A percentile compares a stretch with the other conserved stretches of the same genome.
These are phyloP conservation scores for Pyrenophora seminiperda DNA, from an alignment of 2,329 filamentous ascomycete species.

Conservation along the genomic window DNA sequence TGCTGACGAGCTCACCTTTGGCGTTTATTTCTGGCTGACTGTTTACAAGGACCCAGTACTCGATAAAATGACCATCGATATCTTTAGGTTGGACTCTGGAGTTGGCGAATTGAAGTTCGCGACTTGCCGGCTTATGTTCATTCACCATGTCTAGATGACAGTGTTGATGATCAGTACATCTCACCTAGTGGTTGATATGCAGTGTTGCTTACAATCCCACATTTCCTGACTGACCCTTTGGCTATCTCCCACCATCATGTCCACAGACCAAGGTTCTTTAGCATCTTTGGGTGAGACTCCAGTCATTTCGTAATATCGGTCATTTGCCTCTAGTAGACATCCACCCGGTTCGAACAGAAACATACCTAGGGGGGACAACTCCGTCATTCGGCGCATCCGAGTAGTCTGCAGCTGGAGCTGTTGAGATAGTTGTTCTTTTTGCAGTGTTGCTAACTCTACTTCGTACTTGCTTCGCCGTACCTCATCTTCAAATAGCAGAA, in stretches of 20 bases:
- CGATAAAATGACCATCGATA: constrained; percentile 48
- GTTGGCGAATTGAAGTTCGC: constrained; percentile 53
- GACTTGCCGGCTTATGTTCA: constrained; percentile 46
- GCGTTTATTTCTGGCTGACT: constrained; percentile 35
- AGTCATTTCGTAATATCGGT: constrained; percentile 56
- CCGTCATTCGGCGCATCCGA: constrained; percentile 44
- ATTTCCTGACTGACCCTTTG: constrained; percentile 39
- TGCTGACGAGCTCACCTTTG: constrained; percentile 32
- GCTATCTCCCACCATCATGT: constrained; percentile 49
- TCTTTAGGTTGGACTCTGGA: constrained; percentile 38
- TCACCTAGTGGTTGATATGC: neutral
- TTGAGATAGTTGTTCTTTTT: constrained; percentile 35
- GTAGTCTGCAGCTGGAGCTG: constrained; percentile 39
- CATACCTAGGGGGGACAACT: constrained; percentile 43
- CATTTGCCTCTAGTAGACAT: constrained; percentile 51
- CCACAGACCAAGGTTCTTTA: constrained; percentile 52
- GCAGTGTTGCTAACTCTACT: constrained; percentile 34
- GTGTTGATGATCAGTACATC: neutral
- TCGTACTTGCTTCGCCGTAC: constrained; percentile 34
- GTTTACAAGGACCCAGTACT: constrained; percentile 52
- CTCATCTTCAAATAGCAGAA: constrained; percentile 43
- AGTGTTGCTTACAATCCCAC: constrained; percentile 40
- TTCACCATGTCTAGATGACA: constrained; percentile 30
- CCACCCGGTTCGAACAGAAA: constrained; percentile 47
- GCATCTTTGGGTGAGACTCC: constrained; percentile 48